Base-by-base conservation (phyloP, 1,139 yeast genomes). In the Pichia sp. region DNA sequence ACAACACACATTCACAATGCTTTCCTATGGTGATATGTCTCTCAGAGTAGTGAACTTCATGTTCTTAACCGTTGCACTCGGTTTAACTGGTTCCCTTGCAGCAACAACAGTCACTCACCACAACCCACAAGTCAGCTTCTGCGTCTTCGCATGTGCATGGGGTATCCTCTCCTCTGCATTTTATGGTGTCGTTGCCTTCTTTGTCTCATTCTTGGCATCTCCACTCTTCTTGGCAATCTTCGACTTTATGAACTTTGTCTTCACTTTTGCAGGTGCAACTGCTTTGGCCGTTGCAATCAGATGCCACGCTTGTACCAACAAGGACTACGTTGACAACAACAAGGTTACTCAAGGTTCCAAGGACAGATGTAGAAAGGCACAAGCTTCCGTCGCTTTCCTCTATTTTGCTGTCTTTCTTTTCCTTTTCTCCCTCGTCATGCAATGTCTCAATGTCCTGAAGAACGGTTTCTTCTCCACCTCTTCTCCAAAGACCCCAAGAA, bases 281-380 rank as follows among this genome's bases (percentile, higher is more conserved):
- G 95, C 96, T 37, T 67, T 91, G 60, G 97, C 96, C 40, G 94
- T 87, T 47, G 93, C 79, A 53, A 78, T 83, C 59, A 75, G 86
- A 62, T 73, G 69, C 45, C 96, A 87, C 73, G 81, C 94, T 32
- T 91, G 98, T 72, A 41, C 65, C 50, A 83, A 86, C 75, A 49
- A 67, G 44, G 48, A 39, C 39, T 87, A 85, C 71, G 46, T 86
- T 49, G 67, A 76, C 50, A 30, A 49, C 50, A 86, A 88, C 72
- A 64, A 62, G 46, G 73, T 87, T 49, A 62, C 81, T 48, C 88
- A 85, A 67, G 94, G 94, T 49, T 69, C 79, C 31, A 50, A 65
- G 21, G 81, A 74, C 52, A 77, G 96, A 71, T 91, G 98, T 71
- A 85, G 96, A 73, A 79, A 84, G 69, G 91, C 94, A 41, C 97